phyloP scores from a whole-genome alignment of 2,329 filamentous ascomycete species.

The Pseudovirgaria hyperparasitica region DNA sequence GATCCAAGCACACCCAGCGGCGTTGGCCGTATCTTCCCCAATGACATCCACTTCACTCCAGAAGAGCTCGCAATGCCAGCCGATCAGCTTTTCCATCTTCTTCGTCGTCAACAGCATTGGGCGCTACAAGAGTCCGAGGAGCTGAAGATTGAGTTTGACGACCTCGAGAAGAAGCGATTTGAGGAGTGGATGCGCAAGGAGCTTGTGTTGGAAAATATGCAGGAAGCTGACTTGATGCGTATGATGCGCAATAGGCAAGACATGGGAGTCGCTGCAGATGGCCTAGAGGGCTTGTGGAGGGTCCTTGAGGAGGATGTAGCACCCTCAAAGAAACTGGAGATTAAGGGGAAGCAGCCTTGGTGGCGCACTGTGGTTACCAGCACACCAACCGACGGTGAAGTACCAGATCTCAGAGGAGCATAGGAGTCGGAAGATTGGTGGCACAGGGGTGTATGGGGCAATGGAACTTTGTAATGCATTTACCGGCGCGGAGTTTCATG shows the following conservation, averaged over 20 bases:
- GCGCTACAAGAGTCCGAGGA: conserved; percentile 53
- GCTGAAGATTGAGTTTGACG: conserved; percentile 51
- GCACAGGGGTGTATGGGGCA: too few relatives aligned
- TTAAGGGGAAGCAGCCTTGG: conserved; percentile 18
- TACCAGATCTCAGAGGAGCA: too few relatives aligned
- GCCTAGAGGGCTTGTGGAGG: conserved; percentile 16
- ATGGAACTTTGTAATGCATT: too few relatives aligned
- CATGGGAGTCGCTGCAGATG: conserved; percentile 16
- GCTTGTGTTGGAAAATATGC: conserved; percentile 59
- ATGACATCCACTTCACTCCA: conserved; percentile 47
- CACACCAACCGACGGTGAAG: too few relatives aligned
- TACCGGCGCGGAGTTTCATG: too few relatives aligned
- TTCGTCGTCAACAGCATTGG: conserved; percentile 57
- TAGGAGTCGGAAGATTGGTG: too few relatives aligned
- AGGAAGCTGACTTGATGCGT: conserved; percentile 51
- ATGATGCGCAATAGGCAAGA: conserved; percentile 20
- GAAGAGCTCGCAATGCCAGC: conserved; percentile 55
- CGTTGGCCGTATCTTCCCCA: conserved; percentile 36
- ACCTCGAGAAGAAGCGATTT: conserved; percentile 53
- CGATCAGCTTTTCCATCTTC: conserved; percentile 50
- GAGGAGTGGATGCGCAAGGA: conserved; percentile 73
- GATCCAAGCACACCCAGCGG: conserved; percentile 48
- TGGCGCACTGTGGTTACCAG: too few relatives aligned
- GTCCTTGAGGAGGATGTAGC: conserved; percentile 24
- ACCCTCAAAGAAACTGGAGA: conserved; percentile 17